Base-by-base conservation (phyloP, 495 filamentous ascomycete genomes). In the Aspergillus hancockii region DNA sequence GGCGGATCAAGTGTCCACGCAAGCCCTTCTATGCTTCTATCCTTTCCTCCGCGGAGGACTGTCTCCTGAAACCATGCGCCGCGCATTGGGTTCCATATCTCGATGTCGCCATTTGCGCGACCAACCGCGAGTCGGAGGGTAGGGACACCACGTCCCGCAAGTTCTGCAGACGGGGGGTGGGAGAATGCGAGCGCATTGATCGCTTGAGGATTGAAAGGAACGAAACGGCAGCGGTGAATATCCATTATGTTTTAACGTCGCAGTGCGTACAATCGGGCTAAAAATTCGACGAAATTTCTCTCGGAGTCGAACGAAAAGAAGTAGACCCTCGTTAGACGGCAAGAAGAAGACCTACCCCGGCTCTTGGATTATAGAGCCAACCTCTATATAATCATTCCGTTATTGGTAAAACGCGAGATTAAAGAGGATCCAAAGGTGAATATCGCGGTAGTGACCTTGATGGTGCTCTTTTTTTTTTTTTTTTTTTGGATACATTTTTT, bases 131-230 rank as follows among this genome's bases (percentile, higher is more conserved):
- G 83, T 61, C 92, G 85, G 47, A 89, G 79, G 60, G 81, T 88
- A 30, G 75, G 71, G 4, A 84, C 79, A 56, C 80, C 78, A 57
- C 77, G 79, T 53, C 77, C 74, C 22, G 76, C 67, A 53, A 74
- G 68, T 50, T 77, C 76, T 25, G 81, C 80, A 50, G 85, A 80
- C 13, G 85, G 84, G 12, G 88, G 79, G 66, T 97, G 91, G 0
- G 95, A 96, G 73, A 99, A 98, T 56, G 92, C 91, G 65, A 97
- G 82, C 43, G 91, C 87, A 75, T 95, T 97, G 69, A 99, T 97
- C 28, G 92, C 89, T 40, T 93, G 90, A 3, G 92, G 86, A 54
- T 91, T 92, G 69, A 92, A 98, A n/a, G 89, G 89, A 45, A 99
- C 89, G 77, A 98, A 99, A 65, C 94, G 91, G 65, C 92, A 96